Percentiles rank a stretch among this genome's conserved stretches.
phyloP scores from a whole-genome alignment of 305 asterid genomes.

The Ajuga reptans region DNA sequence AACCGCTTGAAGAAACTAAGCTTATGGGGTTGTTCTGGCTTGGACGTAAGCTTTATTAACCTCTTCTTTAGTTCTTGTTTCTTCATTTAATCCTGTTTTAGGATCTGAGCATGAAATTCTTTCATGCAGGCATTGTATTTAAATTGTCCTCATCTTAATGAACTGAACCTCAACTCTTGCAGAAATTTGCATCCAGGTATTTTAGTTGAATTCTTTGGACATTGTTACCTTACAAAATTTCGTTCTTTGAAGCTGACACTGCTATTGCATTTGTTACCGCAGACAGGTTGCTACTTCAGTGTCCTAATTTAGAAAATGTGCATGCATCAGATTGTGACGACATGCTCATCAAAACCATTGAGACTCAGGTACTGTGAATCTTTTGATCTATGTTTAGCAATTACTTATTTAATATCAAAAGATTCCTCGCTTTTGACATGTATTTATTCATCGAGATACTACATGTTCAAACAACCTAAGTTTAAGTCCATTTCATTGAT shows the following conservation, averaged over 20 bases:
- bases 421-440: no score
- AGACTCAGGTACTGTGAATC: slow-evolving; percentile 56
- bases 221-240: not conserved
- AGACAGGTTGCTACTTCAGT: slow-evolving; percentile 82
- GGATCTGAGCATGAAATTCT: slow-evolving; percentile 18
- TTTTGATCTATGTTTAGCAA: not conserved
- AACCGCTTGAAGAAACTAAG: slow-evolving; percentile 71
- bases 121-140: slow-evolving; percentile 69
- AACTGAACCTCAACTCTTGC: slow-evolving; percentile 82
- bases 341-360: slow-evolving; percentile 53
- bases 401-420: no score
- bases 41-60: slow-evolving; percentile 57
- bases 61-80: not conserved
- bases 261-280: slow-evolving; percentile 18
- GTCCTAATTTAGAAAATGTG: slow-evolving; percentile 66
- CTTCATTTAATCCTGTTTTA: not conserved
- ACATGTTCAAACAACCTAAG: not conserved
- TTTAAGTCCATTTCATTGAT: not conserved
- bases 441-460: no score
- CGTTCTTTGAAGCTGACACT: not conserved
- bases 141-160: slow-evolving; percentile 72
- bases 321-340: slow-evolving; percentile 68
- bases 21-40: slow-evolving; percentile 97
- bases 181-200: slow-evolving; percentile 78
- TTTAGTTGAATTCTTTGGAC: not conserved